Evolutionary conservation across 2,329 filamentous ascomycete species (phyloP).

Genomic region (Neonectria hederae): DNA sequence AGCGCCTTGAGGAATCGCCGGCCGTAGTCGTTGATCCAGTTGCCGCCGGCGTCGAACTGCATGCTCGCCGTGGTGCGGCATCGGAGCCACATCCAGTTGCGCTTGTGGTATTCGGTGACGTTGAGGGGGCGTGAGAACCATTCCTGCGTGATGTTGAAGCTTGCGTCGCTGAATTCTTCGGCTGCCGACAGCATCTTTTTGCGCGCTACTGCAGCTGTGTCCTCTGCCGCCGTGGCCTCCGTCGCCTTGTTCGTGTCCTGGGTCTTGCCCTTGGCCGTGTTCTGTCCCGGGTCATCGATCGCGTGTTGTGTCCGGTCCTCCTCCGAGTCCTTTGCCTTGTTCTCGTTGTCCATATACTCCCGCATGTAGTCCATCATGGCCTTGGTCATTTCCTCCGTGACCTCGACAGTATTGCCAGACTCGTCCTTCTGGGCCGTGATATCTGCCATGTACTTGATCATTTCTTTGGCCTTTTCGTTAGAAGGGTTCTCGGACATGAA

Average conservation of each 20-base stretch:
- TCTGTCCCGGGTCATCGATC: neutral
- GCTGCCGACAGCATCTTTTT: neutral
- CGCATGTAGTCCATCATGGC: neutral
- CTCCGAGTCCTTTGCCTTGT: neutral
- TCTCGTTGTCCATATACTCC: neutral
- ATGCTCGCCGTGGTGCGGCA: conserved; percentile 12
- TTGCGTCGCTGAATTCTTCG: neutral
- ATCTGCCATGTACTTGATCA: neutral
- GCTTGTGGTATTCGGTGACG: conserved; percentile 28
- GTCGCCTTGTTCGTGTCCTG: neutral
- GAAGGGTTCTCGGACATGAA: neutral
- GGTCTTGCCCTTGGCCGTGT: neutral
- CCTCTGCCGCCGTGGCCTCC: neutral
- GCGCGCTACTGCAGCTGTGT: neutral
- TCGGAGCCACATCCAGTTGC: conserved; percentile 35
- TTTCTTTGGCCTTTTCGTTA: neutral
- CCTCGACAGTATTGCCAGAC: no score
- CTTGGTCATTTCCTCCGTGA: no score
- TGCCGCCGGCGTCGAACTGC: conserved; percentile 26
- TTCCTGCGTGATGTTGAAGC: neutral
- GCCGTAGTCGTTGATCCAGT: conserved; percentile 21
- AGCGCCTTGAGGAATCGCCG: neutral
- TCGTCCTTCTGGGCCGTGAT: no score
- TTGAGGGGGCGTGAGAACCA: conserved; percentile 14
- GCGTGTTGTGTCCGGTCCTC: neutral